Conservation (phyloP, 805 yeast species). For the Henningerozyma blattae region DNA sequence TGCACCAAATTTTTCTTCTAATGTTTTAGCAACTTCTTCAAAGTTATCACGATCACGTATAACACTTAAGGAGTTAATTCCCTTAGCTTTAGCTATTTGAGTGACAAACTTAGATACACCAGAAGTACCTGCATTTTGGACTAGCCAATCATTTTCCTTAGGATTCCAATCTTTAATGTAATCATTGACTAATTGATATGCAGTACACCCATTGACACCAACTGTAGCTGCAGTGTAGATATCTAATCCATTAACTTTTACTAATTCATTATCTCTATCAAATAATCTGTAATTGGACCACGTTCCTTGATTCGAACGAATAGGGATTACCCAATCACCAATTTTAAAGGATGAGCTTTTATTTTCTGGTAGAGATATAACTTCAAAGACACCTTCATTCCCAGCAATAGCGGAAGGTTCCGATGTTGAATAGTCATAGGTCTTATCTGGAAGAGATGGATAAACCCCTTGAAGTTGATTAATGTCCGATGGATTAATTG, state of each 20-base stretch:
- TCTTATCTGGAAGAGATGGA: conserved; percentile 57
- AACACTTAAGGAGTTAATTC: conserved; percentile 74
- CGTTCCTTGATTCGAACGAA: conserved; percentile 72
- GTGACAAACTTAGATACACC: conserved; percentile 89
- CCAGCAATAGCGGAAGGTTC: conserved; percentile 79
- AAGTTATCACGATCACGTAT: conserved; percentile 78
- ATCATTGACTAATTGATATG: conserved; percentile 74
- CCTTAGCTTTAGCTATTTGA: conserved; percentile 71
- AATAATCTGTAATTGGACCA: conserved; percentile 74
- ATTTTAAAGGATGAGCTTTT: conserved; percentile 32
- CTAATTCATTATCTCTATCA: conserved; percentile 39
- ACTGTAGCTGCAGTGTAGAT: conserved; percentile 75
- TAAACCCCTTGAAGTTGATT: conserved; percentile 79
- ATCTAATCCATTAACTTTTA: conserved; percentile 38
- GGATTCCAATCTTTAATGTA: conserved; percentile 28
- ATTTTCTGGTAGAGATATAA: conserved; percentile 52
- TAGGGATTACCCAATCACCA: conserved; percentile 88
- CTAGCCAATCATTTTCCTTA: conserved; percentile 61
- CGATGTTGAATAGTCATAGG: conserved; percentile 39
- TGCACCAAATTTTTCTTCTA: conserved; percentile 59
- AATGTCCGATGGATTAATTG: conserved; percentile 84
- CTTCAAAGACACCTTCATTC: conserved; percentile 84
- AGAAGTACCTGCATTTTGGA: conserved; percentile 94
- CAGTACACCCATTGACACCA: conserved; percentile 86
- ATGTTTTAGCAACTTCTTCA: conserved; percentile 43